phyloP scores from a whole-genome alignment of 1,284 basidiomycete species.

The Volvariella volvacea region DNA sequence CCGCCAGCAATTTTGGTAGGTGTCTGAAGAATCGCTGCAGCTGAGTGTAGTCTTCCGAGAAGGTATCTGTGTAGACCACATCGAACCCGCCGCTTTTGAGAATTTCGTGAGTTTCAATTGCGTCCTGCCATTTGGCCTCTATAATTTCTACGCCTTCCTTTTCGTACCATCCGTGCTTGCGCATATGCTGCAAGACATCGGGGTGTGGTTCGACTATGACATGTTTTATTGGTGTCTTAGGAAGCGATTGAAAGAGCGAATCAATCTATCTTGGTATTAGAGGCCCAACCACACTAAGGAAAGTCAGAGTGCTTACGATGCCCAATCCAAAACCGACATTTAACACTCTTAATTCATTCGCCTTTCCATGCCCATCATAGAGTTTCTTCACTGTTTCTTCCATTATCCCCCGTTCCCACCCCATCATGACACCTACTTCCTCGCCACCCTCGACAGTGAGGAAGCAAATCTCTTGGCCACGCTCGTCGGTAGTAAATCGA shows the following conservation, averaged over 20 bases:
- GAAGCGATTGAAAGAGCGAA: slow-evolving; percentile 66
- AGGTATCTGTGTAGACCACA: slow-evolving; percentile 92
- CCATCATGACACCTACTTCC: slow-evolving; percentile 93
- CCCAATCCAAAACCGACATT: slow-evolving; percentile 96
- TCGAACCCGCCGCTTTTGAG: slow-evolving; percentile 72
- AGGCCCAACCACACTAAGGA: slow-evolving; percentile 9
- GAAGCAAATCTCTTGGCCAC: slow-evolving; percentile 79
- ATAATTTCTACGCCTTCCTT: slow-evolving; percentile 75
- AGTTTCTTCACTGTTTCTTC: slow-evolving; percentile 59
- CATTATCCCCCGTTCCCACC: slow-evolving; percentile 87
- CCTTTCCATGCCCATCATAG: slow-evolving; percentile 44
- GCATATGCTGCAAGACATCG: slow-evolving; percentile 82
- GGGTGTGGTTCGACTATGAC: slow-evolving; percentile 95
- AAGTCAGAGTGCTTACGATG: slow-evolving; percentile 54
- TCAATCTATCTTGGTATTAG: slow-evolving; percentile 57
- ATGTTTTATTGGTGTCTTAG: slow-evolving; percentile 62
- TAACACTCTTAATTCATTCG: slow-evolving; percentile 60
- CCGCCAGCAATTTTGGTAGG: slow-evolving; percentile 76
- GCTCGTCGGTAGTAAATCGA: slow-evolving; percentile 62
- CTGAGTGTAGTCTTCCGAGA: slow-evolving; percentile 83
- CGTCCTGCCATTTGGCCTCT: slow-evolving; percentile 93
- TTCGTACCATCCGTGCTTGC: slow-evolving; percentile 66
- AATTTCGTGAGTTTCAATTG: slow-evolving; percentile 51
- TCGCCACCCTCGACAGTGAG: slow-evolving; percentile 62
- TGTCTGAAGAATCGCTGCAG: slow-evolving; percentile 81